phyloP scores from a whole-genome alignment of 2,329 filamentous ascomycete species.

The Ceratocystis lukuohia region DNA sequence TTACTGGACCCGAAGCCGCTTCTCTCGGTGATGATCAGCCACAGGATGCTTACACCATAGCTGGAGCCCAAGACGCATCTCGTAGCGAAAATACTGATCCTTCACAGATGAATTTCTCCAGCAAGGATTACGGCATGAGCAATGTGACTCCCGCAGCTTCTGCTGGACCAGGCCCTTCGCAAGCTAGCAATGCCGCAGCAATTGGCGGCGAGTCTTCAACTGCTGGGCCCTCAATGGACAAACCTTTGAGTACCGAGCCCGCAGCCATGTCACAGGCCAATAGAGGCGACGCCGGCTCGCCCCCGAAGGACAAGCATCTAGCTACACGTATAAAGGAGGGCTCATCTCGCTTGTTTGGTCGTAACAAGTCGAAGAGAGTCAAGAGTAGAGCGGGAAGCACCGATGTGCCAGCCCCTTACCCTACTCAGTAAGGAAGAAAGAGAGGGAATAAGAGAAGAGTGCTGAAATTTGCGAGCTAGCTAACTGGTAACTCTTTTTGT shows the following conservation, averaged over 20 bases:
- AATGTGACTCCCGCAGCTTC: background rate
- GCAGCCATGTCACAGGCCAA: background rate
- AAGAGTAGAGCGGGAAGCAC: background rate
- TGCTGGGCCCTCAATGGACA: background rate
- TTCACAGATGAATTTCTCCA: constrained; percentile 7
- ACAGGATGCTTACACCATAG: constrained; percentile 9
- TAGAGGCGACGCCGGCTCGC: background rate
- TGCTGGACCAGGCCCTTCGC: background rate
- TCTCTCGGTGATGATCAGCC: background rate
- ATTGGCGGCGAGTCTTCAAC: background rate
- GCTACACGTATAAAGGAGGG: constrained; percentile 13
- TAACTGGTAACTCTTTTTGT: no score
- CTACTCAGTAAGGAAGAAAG: constrained; percentile 1
- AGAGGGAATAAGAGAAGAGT: background rate
- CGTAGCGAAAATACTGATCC: constrained; percentile 9
- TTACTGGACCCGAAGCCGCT: constrained; percentile 1
- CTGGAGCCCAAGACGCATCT: background rate
- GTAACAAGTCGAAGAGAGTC: constrained; percentile 11
- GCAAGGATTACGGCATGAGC: constrained; percentile 1
- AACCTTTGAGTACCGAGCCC: background rate
- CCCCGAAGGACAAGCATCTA: constrained; percentile 1
- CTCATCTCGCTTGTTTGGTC: constrained; percentile 10
- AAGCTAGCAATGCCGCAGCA: background rate
- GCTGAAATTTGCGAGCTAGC: background rate
- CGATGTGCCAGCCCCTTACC: constrained; percentile 3